phyloP scores from a whole-genome alignment of 2,329 filamentous ascomycete species.

The Teratosphaeriaceae sp. region DNA sequence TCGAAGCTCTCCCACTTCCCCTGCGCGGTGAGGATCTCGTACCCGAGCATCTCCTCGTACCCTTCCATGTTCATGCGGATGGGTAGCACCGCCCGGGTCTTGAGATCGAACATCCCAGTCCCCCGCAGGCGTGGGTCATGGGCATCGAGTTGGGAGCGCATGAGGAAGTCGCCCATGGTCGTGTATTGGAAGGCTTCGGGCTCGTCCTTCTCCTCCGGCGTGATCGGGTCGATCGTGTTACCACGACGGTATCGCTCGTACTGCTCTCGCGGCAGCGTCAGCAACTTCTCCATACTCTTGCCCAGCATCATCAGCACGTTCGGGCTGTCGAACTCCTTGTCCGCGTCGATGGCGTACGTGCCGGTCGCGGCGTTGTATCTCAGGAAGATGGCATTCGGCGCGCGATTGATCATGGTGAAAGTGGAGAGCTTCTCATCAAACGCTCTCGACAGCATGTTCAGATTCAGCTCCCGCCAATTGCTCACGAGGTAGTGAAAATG shows the following conservation, averaged over 20 bases:
- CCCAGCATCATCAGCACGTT: conserved; percentile 89
- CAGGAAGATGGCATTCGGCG: conserved; percentile 74
- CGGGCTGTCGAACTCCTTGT: conserved; percentile 81
- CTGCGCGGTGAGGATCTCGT: conserved; percentile 71
- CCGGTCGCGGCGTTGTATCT: conserved; percentile 64
- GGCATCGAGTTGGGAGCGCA: conserved; percentile 93
- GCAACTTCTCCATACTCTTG: conserved; percentile 92
- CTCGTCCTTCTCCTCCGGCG: conserved; percentile 63
- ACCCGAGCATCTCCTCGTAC: conserved; percentile 70
- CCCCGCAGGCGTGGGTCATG: conserved; percentile 80
- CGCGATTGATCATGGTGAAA: conserved; percentile 66
- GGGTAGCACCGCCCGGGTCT: conserved; percentile 85
- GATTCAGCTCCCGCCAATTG: conserved; percentile 67
- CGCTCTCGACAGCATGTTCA: conserved; percentile 57
- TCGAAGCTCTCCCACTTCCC: conserved; percentile 90
- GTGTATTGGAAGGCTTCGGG: conserved; percentile 85
- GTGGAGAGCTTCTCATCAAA: conserved; percentile 53
- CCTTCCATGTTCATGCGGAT: conserved; percentile 79
- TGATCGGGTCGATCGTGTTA: conserved; percentile 58
- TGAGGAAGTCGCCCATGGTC: conserved; percentile 76
- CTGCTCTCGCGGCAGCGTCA: conserved; percentile 74
- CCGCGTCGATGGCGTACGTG: conserved; percentile 88
- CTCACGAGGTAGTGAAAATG: conserved; percentile 95
- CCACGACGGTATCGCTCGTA: conserved; percentile 77
- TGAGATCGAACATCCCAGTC: conserved; percentile 90